phyloP scores from a whole-genome alignment of 2,329 filamentous ascomycete species.

The Colletotrichum godetiae region DNA sequence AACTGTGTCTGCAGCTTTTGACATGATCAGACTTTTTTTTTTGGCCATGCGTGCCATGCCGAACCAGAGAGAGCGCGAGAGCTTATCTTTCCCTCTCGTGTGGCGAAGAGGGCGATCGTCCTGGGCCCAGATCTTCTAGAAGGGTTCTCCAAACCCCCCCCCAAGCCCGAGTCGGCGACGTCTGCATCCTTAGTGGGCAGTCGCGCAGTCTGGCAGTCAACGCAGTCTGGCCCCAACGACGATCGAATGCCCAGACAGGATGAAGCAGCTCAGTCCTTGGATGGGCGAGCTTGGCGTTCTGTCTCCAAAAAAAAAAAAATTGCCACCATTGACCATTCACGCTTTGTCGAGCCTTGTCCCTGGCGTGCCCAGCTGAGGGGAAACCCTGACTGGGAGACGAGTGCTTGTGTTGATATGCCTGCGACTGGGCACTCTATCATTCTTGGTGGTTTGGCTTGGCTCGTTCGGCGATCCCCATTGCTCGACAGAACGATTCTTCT shows the following conservation, averaged over 20 bases:
- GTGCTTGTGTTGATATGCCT: neutral
- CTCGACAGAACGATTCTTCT: neutral
- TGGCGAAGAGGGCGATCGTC: neutral
- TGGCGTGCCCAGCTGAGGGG: neutral
- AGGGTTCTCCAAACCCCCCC: neutral
- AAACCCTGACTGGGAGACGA: neutral
- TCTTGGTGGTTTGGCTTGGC: neutral
- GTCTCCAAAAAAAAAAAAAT: too few relatives aligned
- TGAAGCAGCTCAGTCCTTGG: neutral
- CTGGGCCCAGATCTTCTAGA: neutral
- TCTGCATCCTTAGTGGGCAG: neutral
- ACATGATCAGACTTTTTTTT: neutral
- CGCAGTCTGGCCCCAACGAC: neutral
- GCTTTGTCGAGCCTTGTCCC: neutral
- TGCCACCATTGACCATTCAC: neutral
- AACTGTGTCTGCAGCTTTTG: neutral
- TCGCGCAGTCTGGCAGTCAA: too few relatives aligned
- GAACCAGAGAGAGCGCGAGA: neutral
- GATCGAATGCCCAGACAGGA: neutral
- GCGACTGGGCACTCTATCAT: neutral
- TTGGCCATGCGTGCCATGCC: neutral
- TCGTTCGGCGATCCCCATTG: neutral
- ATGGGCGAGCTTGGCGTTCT: neutral
- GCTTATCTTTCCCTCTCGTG: neutral
- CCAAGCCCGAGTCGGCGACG: neutral